Conservation (phyloP, 768 basidiomycete species). For the Termitomyces sp. region DNA sequence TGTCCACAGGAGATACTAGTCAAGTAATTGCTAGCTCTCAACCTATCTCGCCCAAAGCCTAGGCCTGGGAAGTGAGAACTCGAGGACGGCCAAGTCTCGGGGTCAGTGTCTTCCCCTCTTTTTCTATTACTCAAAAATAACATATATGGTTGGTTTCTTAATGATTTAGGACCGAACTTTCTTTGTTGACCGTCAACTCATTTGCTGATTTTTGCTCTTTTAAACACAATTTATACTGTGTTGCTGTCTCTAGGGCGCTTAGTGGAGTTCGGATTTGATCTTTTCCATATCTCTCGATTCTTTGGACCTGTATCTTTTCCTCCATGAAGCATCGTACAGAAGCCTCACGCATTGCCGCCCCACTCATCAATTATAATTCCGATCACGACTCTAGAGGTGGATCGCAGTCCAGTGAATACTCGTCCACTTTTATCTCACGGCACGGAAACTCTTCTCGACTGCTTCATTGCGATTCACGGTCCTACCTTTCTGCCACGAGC, state of each 20-base stretch:
- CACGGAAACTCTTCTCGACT: neutral
- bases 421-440: neutral
- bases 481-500: neutral
- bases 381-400: neutral
- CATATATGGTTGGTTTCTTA: neutral
- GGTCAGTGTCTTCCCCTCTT: neutral
- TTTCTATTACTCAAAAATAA: neutral
- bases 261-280: neutral
- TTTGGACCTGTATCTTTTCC: too few relatives aligned
- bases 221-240: neutral
- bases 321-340: neutral
- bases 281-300: neutral
- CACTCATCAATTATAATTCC: neutral
- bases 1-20: neutral
- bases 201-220: neutral
- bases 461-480: neutral
- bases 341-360: neutral
- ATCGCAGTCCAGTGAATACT: slow-evolving; percentile 1
- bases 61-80: neutral
- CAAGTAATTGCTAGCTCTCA: neutral
- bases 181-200: neutral
- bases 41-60: neutral
- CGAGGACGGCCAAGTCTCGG: neutral
- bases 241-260: neutral
- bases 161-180: neutral